A percentile compares a stretch with the other conserved stretches of the same genome.
Evolutionary conservation across 129 eudicot genomes (phyloP).

Genomic region (Centrapalus pauciflorus): DNA sequence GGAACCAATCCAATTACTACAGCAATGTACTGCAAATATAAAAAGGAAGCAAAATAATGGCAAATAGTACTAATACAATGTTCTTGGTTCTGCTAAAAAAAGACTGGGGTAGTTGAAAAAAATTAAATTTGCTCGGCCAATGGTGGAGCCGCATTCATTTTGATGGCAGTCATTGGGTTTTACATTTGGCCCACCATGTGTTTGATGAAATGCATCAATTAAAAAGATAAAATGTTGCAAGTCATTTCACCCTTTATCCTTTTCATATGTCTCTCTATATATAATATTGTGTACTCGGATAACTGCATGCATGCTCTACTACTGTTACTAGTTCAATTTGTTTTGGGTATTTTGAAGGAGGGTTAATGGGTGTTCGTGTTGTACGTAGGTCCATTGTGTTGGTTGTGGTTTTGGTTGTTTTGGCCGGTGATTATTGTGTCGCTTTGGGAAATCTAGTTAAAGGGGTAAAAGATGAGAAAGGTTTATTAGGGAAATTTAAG

Average conservation of each 20-base stretch:
- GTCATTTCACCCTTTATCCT: not conserved
- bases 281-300: slow-evolving; percentile 2
- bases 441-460: slow-evolving; percentile 14
- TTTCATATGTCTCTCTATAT: not conserved
- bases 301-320: not conserved
- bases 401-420: slow-evolving; percentile 19
- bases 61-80: not conserved
- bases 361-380: slow-evolving; percentile 16
- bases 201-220: slow-evolving; percentile 12
- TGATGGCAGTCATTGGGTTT: slow-evolving; percentile 8
- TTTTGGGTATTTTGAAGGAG: slow-evolving; percentile 7
- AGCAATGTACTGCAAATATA: not conserved
- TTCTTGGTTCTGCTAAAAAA: slow-evolving; percentile 11
- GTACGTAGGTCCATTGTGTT: not conserved
- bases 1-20: slow-evolving; percentile 6
- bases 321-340: not conserved
- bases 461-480: slow-evolving; percentile 29
- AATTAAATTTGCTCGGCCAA: slow-evolving; percentile 11
- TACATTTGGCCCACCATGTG: slow-evolving; percentile 29
- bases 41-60: not conserved
- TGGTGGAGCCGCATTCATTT: slow-evolving; percentile 17
- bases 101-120: slow-evolving; percentile 17
- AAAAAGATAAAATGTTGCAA: not conserved
- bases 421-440: slow-evolving; percentile 12
- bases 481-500: slow-evolving; percentile 20